Evolutionary conservation across 2,329 filamentous ascomycete genomes (phyloP), one percentile per base, ranked within the genome.

Genomic region (Colletotrichum musae): DNA sequence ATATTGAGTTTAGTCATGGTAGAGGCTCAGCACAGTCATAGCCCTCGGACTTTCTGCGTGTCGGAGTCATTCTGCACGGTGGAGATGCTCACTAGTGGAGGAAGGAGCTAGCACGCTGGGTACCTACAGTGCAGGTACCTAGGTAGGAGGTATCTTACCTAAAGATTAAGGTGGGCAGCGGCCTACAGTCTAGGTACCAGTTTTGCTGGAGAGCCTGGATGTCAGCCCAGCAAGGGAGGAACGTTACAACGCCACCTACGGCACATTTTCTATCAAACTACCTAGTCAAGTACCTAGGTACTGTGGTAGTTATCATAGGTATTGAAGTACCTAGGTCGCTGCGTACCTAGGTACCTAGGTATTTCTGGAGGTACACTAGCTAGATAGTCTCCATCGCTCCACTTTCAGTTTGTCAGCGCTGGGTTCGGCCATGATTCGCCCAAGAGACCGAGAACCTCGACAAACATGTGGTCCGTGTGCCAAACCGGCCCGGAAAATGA

Each of bases 401-500:
- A 36, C 32, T 36, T 36, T 10, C 32, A 10, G 57, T 59, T 51
- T 59, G 57, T 59, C 57, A 59, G 57, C 57, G 26, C 18, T 36
- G 16, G 41, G 36, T n/a, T 60, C 32, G 32, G 32, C 32, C 32
- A 10, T 36, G 32, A 36, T 36, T 36, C 32, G 32, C 32, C 32
- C 32, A 36, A 36, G 32, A 36, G 32, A 36, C 32, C 32, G 32
- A 36, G 32, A 36, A 36, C 3, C 15, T 47, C 18, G 39, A 45
- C 66, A 70, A 71, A 71, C 61, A 58, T 28, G 9, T 71, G 70
- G 70, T 70, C 70, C 45, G 61, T 66, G 70, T 67, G 36, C 21
- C 36, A 32, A 21, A 39, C 64, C 62, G 66, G 66, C 41, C 66
- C 66, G 66, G 62, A 54, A 16, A 41, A 47, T 32, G 50, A 43